Conservation (phyloP, 495 filamentous ascomycete species). For the Penicillium subrubescens region DNA sequence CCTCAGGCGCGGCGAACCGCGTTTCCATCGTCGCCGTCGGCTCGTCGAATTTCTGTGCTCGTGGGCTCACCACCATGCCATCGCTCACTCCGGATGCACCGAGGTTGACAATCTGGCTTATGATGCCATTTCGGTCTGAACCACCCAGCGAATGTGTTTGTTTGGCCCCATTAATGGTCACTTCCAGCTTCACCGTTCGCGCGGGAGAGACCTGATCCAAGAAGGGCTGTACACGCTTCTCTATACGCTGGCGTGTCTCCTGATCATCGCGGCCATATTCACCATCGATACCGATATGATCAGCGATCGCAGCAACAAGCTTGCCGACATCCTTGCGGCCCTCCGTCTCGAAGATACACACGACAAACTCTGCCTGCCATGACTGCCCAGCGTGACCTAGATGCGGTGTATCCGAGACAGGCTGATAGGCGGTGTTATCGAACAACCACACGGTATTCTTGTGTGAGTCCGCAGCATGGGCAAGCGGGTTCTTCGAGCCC, state of each 20-base stretch:
- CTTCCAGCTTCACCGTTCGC: constrained; percentile 60
- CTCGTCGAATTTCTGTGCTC: constrained; percentile 39
- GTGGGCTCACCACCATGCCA: constrained; percentile 36
- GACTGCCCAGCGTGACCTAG: constrained; percentile 28
- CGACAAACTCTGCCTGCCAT: constrained; percentile 82
- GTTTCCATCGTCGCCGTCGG: constrained; percentile 61
- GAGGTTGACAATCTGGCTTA: constrained; percentile 54
- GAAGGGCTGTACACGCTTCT: constrained; percentile 72
- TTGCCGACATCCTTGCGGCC: constrained; percentile 65
- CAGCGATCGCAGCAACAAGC: constrained; percentile 69
- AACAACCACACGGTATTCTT: constrained; percentile 81
- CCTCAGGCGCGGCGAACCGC: constrained; percentile 71
- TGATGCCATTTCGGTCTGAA: constrained; percentile 69
- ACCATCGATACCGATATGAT: constrained; percentile 67
- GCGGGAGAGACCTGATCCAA: constrained; percentile 73
- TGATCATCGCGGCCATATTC: constrained; percentile 57
- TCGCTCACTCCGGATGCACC: constrained; percentile 36
- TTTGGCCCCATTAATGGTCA: constrained; percentile 43
- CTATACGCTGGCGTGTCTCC: constrained; percentile 64
- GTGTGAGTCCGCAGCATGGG: constrained; percentile 42
- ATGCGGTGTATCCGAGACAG: constrained; percentile 25
- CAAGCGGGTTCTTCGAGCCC: constrained; percentile 31
- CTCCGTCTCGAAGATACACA: constrained; percentile 74
- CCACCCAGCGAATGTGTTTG: constrained; percentile 65
- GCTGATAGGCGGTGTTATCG: constrained; percentile 83